Conservation (phyloP, 768 basidiomycete genomes). For the Pleurotus giganteus region DNA sequence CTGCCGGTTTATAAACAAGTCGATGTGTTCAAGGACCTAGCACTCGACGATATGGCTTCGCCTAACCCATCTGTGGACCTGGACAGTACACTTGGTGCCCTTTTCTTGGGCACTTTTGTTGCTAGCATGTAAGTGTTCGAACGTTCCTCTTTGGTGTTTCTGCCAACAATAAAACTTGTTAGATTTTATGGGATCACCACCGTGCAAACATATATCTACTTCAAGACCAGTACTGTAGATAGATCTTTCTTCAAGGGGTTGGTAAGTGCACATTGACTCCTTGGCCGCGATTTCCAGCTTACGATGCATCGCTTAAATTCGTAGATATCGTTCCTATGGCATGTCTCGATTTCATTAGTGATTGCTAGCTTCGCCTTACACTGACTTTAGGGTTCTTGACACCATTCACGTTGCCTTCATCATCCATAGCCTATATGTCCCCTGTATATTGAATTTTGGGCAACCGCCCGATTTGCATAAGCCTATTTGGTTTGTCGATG, state of each 20-base stretch:
- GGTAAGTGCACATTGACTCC: not conserved
- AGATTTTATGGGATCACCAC: not conserved
- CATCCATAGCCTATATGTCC: not conserved
- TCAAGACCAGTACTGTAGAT: not conserved
- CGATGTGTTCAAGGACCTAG: too few species aligned
- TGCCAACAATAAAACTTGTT: too few species aligned
- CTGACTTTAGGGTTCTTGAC: constrained; percentile 1
- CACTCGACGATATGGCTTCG: too few species aligned
- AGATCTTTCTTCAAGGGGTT: not conserved
- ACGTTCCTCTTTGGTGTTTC: too few species aligned
- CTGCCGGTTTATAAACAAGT: too few species aligned
- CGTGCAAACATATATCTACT: not conserved
- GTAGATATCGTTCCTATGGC: not conserved
- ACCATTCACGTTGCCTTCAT: not conserved
- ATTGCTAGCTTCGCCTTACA: not conserved
- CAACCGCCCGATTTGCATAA: not conserved
- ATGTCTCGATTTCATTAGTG: too few species aligned
- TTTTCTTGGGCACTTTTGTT: too few species aligned
- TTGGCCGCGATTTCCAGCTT: not conserved
- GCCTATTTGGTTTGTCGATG: not conserved
- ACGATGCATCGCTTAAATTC: too few species aligned
- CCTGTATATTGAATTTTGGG: not conserved
- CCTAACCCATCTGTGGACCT: too few species aligned
- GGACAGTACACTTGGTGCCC: too few species aligned
- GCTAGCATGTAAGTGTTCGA: too few species aligned